phyloP scores from a whole-genome alignment of 2,329 filamentous ascomycete genomes.

The Claviceps sp. region DNA sequence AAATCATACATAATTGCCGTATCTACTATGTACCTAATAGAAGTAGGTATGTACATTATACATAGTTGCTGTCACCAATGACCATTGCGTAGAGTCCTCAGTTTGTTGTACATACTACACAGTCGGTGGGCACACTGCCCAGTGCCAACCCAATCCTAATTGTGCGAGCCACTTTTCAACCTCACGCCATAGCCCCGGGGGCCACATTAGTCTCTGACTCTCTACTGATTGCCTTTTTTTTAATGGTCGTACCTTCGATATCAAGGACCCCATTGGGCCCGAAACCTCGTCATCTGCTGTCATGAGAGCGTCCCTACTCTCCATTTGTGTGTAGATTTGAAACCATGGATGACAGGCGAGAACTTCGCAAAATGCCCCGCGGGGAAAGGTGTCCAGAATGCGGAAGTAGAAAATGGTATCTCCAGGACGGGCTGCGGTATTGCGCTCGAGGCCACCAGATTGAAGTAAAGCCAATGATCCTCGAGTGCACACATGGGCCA shows the following conservation, averaged over 20 bases:
- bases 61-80: too few species aligned
- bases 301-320: background rate
- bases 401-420: conserved; percentile 57
- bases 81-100: too few species aligned
- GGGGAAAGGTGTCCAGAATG: conserved; percentile 50
- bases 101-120: background rate
- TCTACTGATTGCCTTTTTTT: background rate
- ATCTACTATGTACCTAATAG: too few species aligned
- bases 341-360: conserved; percentile 27
- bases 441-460: conserved; percentile 72
- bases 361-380: conserved; percentile 36
- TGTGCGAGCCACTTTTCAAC: background rate
- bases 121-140: background rate
- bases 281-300: background rate
- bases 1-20: too few species aligned
- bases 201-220: background rate
- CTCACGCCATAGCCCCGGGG: background rate
- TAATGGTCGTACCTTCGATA: background rate
- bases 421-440: conserved; percentile 64
- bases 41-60: too few species aligned
- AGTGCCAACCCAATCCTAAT: background rate
- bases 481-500: background rate
- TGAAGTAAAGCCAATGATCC: conserved; percentile 37
- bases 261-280: background rate
- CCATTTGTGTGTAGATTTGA: background rate